phyloP scores from a whole-genome alignment of 805 yeast genomes.

The Ogataea methylovora region DNA sequence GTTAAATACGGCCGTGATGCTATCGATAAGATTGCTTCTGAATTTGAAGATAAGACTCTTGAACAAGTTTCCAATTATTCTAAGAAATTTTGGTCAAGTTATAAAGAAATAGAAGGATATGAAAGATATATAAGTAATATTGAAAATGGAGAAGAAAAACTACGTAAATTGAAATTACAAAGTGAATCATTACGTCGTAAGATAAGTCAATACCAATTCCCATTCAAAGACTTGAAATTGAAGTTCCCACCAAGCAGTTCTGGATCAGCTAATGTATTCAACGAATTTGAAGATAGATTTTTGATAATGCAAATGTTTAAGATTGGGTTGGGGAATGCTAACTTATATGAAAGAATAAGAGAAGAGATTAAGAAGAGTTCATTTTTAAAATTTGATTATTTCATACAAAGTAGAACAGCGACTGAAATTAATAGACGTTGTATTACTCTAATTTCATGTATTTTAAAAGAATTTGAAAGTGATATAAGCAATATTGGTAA shows the following conservation, averaged over 20 bases:
- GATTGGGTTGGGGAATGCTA: constrained; percentile 73
- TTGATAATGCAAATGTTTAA: constrained; percentile 71
- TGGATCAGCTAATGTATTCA: constrained; percentile 55
- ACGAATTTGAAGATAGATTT: constrained; percentile 89
- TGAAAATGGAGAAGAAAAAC: constrained; percentile 83
- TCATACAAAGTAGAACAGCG: constrained; percentile 71
- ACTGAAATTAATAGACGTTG: constrained; percentile 79
- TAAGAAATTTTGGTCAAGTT: constrained; percentile 72
- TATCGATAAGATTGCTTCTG: constrained; percentile 60
- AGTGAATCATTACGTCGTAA: constrained; percentile 76
- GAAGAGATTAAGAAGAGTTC: constrained; percentile 69
- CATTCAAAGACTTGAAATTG: constrained; percentile 70
- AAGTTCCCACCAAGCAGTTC: constrained; percentile 51
- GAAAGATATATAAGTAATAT: constrained; percentile 77
- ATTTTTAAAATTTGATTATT: constrained; percentile 81
- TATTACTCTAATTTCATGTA: constrained; percentile 64
- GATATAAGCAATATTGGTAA: neutral
- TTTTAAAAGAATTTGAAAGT: constrained; percentile 60
- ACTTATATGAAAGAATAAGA: constrained; percentile 70
- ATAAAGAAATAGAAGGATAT: constrained; percentile 77
- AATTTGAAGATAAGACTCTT: constrained; percentile 71
- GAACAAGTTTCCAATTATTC: constrained; percentile 80
- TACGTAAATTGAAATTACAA: constrained; percentile 56
- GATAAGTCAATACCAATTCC: constrained; percentile 54
- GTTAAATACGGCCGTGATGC: constrained; percentile 80